Evolutionary conservation across 2,329 filamentous ascomycete species (phyloP), one percentile per base, ranked within the genome.

Genomic region (Podosphaera aphanis): DNA sequence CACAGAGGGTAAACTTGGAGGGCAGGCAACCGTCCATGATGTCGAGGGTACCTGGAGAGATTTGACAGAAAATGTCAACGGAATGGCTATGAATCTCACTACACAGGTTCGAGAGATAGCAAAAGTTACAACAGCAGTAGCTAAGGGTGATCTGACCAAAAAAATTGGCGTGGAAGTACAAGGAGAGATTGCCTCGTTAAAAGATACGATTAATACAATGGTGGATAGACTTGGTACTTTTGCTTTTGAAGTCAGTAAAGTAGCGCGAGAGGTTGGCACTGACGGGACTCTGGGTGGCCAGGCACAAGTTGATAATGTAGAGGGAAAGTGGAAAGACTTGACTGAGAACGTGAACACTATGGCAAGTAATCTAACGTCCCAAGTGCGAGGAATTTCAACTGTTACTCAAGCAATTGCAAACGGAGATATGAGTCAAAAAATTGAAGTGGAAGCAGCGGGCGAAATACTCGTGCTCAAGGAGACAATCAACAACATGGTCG

Each of bases 401-500:
- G 86, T 93, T 57, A 93, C 85, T 1, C 85, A 93, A 62, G 85
- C 86, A 52, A 93, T 93, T 62, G 86, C 86, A 52, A 85, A 90
- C 59, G 88, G 88, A 58, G 84, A 94, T 63, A 84, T 95, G 74
- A 92, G 82, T 62, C 82, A 86, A 62, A 90, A 90, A 65, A 93
- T 95, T 56, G 82, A 93, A 52, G 88, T 95, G 6, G 81, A 93
- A 56, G 88, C 88, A 46, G 85, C 88, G 62, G 88, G 88, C 63
- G 88, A 95, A 63, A 93, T 95, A 52, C 73, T 90, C 52, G 79
- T 93, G 2, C 66, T 95, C 45, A 94, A 94, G 60, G 84, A 92
- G 58, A 95, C 88, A 38, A 93, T 94, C 66, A 94, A 94, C 61
- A 88, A 94, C 75, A 94, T 94, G 88, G 88, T 95, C 52, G 86